Conservation (phyloP, 257 asterid genomes). For the Nyctanthes arbortristis region DNA sequence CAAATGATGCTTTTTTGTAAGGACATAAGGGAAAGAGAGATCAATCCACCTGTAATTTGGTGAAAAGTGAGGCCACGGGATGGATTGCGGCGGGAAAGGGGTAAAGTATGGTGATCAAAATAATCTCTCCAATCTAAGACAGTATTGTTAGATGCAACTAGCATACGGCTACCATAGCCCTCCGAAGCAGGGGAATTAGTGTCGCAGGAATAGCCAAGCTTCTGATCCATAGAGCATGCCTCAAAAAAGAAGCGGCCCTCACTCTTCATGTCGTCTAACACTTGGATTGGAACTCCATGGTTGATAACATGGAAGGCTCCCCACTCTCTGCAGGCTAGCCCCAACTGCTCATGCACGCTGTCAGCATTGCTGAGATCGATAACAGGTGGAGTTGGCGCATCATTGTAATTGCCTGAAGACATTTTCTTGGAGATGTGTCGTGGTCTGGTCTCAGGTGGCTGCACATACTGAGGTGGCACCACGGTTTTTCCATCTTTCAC, state of each 20-base stretch:
- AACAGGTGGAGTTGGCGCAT: conserved; percentile 32
- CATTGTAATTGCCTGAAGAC: background rate
- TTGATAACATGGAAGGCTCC: conserved; percentile 84
- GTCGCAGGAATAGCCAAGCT: conserved; percentile 62
- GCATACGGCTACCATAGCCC: conserved; percentile 93
- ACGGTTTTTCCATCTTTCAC: conserved; percentile 40
- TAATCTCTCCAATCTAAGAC: conserved; percentile 97
- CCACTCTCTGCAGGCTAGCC: conserved; percentile 72
- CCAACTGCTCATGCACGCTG: conserved; percentile 34
- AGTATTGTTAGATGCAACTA: conserved; percentile 61
- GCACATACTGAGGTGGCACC: conserved; percentile 74
- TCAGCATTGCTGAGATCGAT: conserved; percentile 45
- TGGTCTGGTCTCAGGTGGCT: conserved; percentile 66
- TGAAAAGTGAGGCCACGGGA: conserved; percentile 77
- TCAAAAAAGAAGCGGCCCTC: conserved; percentile 64
- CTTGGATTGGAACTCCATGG: conserved; percentile 56
- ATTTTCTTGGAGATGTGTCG: conserved; percentile 6
- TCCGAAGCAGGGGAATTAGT: conserved; percentile 74
- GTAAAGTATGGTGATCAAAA: conserved; percentile 83
- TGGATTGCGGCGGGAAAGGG: conserved; percentile 66
- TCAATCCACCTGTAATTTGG: conserved; percentile 62
- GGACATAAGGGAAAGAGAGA: background rate
- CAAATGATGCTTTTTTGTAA: background rate
- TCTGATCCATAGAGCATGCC: conserved; percentile 57
- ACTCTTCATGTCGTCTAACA: conserved; percentile 59